Evolutionary conservation across 208 protist species (phyloP).

Genomic region (Trypanosoma caninum): DNA sequence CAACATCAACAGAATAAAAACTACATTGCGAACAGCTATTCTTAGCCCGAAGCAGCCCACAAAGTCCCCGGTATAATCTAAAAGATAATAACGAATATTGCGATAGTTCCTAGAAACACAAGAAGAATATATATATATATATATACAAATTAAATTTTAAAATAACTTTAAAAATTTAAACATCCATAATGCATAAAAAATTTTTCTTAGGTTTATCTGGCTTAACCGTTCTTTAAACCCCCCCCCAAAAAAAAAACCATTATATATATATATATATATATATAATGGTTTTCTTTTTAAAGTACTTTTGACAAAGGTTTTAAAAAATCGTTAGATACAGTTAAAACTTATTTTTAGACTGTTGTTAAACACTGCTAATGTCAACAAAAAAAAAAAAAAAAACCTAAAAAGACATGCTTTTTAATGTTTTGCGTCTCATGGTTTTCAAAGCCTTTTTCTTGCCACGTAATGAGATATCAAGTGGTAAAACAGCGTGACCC

Average conservation of each 20-base stretch:
- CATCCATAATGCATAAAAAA: background rate
- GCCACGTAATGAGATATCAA: slow-evolving; percentile 68
- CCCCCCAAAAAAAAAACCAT: too few relatives aligned
- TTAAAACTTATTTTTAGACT: too few relatives aligned
- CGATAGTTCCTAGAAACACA: background rate
- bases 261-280: too few relatives aligned
- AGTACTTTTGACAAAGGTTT: too few relatives aligned
- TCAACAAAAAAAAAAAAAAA: slow-evolving; percentile 1
- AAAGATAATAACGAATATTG: background rate
- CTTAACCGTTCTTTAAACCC: too few relatives aligned
- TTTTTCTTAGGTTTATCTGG: background rate
- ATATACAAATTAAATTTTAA: background rate
- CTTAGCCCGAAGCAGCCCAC: too few relatives aligned
- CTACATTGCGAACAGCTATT: slow-evolving; percentile 77
- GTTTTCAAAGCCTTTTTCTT: slow-evolving; percentile 63
- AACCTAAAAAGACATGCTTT: background rate
- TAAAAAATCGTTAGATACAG: too few relatives aligned
- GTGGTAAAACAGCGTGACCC: slow-evolving; percentile 65
- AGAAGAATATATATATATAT: background rate
- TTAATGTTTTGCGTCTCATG: slow-evolving; percentile 59
- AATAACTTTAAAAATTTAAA: background rate
- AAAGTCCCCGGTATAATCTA: too few relatives aligned
- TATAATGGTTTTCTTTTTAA: too few relatives aligned
- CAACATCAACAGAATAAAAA: slow-evolving; percentile 65
- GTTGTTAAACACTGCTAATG: background rate